These are phyloP conservation scores for Pigoraptor vietnamica DNA, from an alignment of 78 protist species.

Conservation along the genomic window DNA sequence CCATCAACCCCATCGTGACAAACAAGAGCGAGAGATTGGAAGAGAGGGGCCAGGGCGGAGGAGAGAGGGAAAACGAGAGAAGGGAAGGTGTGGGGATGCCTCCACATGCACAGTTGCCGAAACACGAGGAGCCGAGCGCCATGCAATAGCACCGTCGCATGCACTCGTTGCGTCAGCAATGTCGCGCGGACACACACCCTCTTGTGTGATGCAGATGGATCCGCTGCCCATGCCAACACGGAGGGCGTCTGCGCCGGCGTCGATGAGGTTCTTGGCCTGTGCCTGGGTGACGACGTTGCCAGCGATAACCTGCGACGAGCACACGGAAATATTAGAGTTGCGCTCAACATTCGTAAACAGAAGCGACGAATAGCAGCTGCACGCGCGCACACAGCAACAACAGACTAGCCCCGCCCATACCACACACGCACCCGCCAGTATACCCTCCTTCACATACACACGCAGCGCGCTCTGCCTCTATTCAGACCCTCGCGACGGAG, in stretches of 20 bases:
- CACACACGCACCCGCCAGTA: neutral
- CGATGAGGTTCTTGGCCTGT: conserved; percentile 74
- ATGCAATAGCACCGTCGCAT: too few relatives aligned
- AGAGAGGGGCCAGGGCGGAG: too few relatives aligned
- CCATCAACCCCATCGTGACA: too few relatives aligned
- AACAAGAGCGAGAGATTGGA: too few relatives aligned
- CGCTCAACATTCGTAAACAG: too few relatives aligned
- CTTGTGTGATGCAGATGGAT: conserved; percentile 92
- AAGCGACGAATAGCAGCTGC: too few relatives aligned
- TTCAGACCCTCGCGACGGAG: neutral
- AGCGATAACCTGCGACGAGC: conserved; percentile 33
- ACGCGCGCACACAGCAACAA: too few relatives aligned
- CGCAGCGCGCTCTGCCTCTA: neutral
- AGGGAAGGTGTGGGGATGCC: neutral
- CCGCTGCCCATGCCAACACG: conserved; percentile 96
- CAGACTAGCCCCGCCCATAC: neutral
- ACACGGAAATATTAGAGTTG: neutral
- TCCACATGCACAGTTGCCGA: neutral
- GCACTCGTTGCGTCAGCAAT: too few relatives aligned
- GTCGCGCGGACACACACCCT: too few relatives aligned
- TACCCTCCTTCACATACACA: neutral
- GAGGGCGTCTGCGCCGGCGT: conserved; percentile 86
- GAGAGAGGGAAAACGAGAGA: neutral
- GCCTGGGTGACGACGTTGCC: conserved; percentile 85
- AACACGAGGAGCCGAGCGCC: too few relatives aligned